Evolutionary conservation across 164 flowering plant species (phyloP).

Genomic region (Brasenia schreberi): DNA sequence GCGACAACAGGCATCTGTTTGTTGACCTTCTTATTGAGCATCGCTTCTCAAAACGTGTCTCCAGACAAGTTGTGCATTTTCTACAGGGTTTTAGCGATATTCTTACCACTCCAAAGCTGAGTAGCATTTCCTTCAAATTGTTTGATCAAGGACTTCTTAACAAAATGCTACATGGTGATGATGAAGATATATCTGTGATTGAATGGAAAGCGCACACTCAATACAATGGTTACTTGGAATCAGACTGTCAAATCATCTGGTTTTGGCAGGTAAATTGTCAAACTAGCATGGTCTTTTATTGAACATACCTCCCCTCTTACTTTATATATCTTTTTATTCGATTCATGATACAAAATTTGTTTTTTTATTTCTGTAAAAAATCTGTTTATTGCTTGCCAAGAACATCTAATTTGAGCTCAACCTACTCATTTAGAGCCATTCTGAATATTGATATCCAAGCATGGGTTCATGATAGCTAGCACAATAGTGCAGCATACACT

Average conservation of each 20-base stretch:
- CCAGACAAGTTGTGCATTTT: slow-evolving; percentile 51
- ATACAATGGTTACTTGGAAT: slow-evolving; percentile 62
- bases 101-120: slow-evolving; percentile 18
- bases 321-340: too few species aligned
- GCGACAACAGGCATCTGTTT: slow-evolving; percentile 59
- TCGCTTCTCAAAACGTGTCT: slow-evolving; percentile 51
- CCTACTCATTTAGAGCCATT: neutral
- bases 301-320: too few species aligned
- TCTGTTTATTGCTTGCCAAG: too few species aligned
- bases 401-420: neutral
- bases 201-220: slow-evolving; percentile 93
- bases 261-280: slow-evolving; percentile 69
- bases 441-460: neutral
- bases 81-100: slow-evolving; percentile 72
- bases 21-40: slow-evolving; percentile 58
- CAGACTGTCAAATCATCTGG: slow-evolving; percentile 71
- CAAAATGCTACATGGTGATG: slow-evolving; percentile 69
- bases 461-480: neutral
- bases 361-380: too few species aligned
- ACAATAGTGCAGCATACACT: neutral
- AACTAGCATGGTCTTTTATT: too few species aligned
- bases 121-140: slow-evolving; percentile 41
- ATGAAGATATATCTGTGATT: slow-evolving; percentile 38
- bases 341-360: too few species aligned
- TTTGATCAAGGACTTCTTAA: slow-evolving; percentile 75